Evolutionary conservation across 176 grass and related monocot genomes (phyloP), one percentile per base, ranked within the genome.

Genomic region (Avena insularis): DNA sequence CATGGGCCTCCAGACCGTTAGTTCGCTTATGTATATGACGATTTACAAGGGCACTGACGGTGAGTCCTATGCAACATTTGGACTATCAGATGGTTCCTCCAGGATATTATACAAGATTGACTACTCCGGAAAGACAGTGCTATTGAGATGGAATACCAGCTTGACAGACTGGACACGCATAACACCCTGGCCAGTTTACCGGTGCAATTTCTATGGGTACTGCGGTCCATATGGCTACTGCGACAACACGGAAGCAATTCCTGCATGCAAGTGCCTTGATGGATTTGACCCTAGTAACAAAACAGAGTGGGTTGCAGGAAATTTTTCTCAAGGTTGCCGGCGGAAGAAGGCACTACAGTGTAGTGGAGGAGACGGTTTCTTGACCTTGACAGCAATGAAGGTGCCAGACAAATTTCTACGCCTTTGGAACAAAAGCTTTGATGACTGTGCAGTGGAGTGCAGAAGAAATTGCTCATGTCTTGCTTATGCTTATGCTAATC

Each of bases 381-480:
- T 87, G 43, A 59, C 77, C 4, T 59, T 73, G 65, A 0, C 54
- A 0, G 40, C 0, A 15, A 62, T 80, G 85, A 80, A 87, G 17
- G 66, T 17, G 0, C 77, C 77, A 1, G 77, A 87, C 77, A 72
- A 62, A 4, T 87, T 80, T 6, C 0, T 67, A 60, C 58, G 29
- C 1, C 16, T 86, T 14, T 64, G 79, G 58, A 88, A 54, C 31
- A 71, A 62, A 49, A 92, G 62, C 31, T 82, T 88, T 5, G 20
- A 86, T 27, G 61, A 75, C 47, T 89, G 82, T 20, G 36, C 65
- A n/a, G 64, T 64, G 1, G 67, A 86, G 84, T 94, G 90, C 57
- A 35, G 56, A 4, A 55, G 48, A 31, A 83, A 94, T 55, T 94
- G 92, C 79, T 92, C 92, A 0, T 92, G 87, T 21, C 31, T 82